These are phyloP conservation scores for Blastobotrys attinorum DNA, from an alignment of 805 yeast genomes.

Conservation along the genomic window DNA sequence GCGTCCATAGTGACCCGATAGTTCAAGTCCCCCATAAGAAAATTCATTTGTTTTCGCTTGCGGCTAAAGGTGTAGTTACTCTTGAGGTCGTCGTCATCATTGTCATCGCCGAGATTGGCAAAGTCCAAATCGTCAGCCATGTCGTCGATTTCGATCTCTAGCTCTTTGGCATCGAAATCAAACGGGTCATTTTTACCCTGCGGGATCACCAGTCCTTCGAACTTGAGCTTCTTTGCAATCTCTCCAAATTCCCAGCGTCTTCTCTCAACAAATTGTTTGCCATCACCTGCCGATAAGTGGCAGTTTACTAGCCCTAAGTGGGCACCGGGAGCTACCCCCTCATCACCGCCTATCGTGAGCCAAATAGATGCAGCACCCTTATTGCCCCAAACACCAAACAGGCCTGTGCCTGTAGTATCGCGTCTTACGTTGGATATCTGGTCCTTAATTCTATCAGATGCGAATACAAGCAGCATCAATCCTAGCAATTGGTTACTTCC, in stretches of 20 bases:
- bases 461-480: conserved; percentile 40
- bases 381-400: conserved; percentile 51
- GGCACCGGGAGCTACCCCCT: conserved; percentile 23
- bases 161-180: conserved; percentile 24
- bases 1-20: conserved; percentile 35
- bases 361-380: conserved; percentile 48
- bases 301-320: conserved; percentile 37
- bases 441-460: conserved; percentile 25
- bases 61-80: not conserved
- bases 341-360: conserved; percentile 35
- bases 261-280: conserved; percentile 29
- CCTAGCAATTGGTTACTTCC: conserved; percentile 46
- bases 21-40: conserved; percentile 45
- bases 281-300: conserved; percentile 49
- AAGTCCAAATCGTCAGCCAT: conserved; percentile 8
- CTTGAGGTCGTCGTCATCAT: too few species aligned
- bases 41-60: not conserved
- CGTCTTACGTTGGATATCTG: conserved; percentile 36
- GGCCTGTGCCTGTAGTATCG: conserved; percentile 48
- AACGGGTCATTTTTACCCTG: conserved; percentile 23
- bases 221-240: conserved; percentile 26
- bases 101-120: not conserved
- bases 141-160: conserved; percentile 16
- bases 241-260: conserved; percentile 40
- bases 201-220: conserved; percentile 21